Evolutionary conservation across 176 grass and related monocot species (phyloP).

Genomic region (Carex cristatella): DNA sequence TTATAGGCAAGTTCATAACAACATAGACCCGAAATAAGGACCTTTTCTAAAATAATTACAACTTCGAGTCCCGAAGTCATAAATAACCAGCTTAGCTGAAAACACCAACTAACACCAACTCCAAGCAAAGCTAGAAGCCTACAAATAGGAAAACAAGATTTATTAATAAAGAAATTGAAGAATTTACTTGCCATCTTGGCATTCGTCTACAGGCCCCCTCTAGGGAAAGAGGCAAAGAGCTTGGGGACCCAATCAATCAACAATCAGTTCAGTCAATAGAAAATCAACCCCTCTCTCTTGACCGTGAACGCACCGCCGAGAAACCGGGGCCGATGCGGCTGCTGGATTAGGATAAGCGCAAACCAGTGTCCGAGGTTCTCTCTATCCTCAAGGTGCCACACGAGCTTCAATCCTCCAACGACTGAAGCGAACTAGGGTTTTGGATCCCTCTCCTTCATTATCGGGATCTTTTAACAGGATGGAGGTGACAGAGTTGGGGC

Average conservation of each 20-base stretch:
- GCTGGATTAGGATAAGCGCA: neutral
- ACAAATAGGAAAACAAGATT: neutral
- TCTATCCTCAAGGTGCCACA: neutral
- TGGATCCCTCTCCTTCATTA: neutral
- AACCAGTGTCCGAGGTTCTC: neutral
- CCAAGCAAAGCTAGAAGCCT: neutral
- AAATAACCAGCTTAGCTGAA: neutral
- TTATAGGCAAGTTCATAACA: neutral
- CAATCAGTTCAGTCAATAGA: neutral
- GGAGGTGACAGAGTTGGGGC: constrained; percentile 69
- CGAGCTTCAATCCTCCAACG: neutral
- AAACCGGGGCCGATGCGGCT: neutral
- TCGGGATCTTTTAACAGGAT: neutral
- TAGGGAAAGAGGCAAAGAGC: neutral
- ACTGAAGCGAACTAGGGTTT: neutral
- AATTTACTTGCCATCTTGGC: neutral
- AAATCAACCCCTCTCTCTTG: neutral
- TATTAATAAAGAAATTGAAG: neutral
- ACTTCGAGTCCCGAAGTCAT: neutral
- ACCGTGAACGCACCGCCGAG: neutral
- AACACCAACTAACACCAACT: neutral
- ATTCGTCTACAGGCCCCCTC: neutral
- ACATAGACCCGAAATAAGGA: neutral
- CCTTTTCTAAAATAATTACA: neutral
- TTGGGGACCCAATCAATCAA: neutral